Percentiles rank a stretch among this genome's conserved stretches.
Evolutionary conservation across 768 basidiomycete genomes (phyloP).

Genomic region (Tubosaeta sp.): DNA sequence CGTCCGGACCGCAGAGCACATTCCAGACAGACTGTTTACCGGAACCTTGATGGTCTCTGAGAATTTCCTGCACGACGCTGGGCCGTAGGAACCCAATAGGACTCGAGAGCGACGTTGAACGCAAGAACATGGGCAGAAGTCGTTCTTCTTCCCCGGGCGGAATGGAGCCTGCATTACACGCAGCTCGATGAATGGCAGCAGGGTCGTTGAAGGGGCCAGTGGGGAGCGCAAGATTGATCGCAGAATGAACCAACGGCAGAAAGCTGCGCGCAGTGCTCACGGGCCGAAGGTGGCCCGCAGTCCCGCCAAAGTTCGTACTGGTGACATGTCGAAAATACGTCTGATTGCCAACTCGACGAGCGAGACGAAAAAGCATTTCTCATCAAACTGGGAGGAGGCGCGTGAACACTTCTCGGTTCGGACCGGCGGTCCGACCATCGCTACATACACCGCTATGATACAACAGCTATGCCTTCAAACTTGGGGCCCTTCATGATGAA

Average conservation of each 20-base stretch:
- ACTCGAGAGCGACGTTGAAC: constrained; percentile 3
- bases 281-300: background rate
- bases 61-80: constrained; percentile 8
- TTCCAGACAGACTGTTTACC: constrained; percentile 15
- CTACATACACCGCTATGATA: background rate
- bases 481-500: no score
- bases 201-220: constrained; percentile 20
- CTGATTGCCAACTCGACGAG: background rate
- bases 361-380: background rate
- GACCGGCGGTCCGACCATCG: background rate
- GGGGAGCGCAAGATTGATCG: constrained; percentile 27
- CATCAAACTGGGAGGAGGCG: background rate
- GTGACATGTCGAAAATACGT: background rate
- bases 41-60: constrained; percentile 5
- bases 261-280: constrained; percentile 4
- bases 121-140: constrained; percentile 20
- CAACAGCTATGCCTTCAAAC: background rate
- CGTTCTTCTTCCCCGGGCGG: constrained; percentile 13
- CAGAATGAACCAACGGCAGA: constrained; percentile 21
- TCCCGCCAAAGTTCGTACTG: background rate
- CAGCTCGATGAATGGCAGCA: constrained; percentile 11
- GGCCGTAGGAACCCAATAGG: constrained; percentile 22
- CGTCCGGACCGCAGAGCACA: constrained; percentile 12
- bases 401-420: background rate
- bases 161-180: constrained; percentile 11